Conservation (phyloP, 352 stramenopile species). For the Pythium phragmitis region DNA sequence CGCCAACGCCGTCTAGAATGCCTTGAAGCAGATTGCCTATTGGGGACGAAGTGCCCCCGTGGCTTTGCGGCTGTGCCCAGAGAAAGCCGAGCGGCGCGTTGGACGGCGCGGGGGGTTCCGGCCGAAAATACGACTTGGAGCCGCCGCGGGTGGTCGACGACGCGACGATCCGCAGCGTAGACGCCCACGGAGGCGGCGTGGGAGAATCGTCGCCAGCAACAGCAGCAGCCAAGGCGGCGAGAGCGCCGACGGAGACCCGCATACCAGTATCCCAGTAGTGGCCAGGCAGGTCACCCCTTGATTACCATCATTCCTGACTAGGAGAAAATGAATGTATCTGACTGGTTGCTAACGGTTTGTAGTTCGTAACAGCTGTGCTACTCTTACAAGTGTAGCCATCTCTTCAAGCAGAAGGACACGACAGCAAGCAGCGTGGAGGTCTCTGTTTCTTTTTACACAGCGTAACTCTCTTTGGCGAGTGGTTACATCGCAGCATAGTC, state of each 20-base stretch:
- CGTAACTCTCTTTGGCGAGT: not conserved
- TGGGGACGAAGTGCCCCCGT: not conserved
- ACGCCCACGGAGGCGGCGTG: not conserved
- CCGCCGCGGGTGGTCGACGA: conserved; percentile 1
- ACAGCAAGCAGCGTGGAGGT: too few species aligned
- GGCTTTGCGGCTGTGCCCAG: not conserved
- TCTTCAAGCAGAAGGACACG: not conserved
- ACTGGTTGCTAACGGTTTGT: not conserved
- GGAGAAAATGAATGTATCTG: not conserved
- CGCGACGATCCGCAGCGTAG: conserved; percentile 12
- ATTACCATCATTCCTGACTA: conserved; percentile 5
- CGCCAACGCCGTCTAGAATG: not conserved
- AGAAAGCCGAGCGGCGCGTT: not conserved
- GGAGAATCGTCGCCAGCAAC: not conserved
- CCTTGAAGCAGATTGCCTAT: not conserved
- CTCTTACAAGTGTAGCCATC: conserved; percentile 4
- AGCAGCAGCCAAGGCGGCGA: not conserved
- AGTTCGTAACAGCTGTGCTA: not conserved
- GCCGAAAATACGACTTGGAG: conserved; percentile 10
- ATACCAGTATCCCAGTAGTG: not conserved
- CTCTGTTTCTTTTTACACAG: too few species aligned
- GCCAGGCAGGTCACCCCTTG: too few species aligned
- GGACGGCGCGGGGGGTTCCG: not conserved
- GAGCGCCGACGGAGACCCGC: not conserved
- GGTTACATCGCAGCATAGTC: conserved; percentile 52